These are phyloP conservation scores for Quercus tomentella DNA, from an alignment of 331 rosid species.

Conservation along the genomic window DNA sequence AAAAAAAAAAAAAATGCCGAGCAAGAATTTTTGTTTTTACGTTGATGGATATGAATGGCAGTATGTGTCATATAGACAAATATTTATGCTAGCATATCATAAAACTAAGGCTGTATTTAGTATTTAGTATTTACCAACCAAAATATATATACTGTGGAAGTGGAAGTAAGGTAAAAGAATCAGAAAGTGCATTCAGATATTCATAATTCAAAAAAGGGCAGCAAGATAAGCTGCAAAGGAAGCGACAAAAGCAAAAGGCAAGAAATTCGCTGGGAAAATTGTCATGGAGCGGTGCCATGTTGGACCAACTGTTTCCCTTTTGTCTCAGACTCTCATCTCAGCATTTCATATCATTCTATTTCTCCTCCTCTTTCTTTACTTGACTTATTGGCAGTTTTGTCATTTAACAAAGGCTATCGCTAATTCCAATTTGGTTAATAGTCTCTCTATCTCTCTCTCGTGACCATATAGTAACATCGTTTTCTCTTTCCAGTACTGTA, in stretches of 20 bases:
- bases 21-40: no score
- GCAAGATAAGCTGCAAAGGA: background rate
- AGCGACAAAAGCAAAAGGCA: background rate
- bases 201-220: background rate
- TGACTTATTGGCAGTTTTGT: constrained; percentile 1
- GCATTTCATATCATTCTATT: constrained; percentile 27
- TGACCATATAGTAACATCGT: constrained; percentile 20
- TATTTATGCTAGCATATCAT: no score
- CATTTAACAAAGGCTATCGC: constrained; percentile 4
- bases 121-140: no score
- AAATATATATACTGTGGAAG: no score
- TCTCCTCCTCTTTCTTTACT: background rate
- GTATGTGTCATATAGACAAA: no score
- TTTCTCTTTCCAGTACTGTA: constrained; percentile 21
- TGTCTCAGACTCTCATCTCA: background rate
- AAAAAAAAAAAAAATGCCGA: no score
- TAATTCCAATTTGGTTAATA: constrained; percentile 17
- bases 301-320: background rate
- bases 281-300: background rate
- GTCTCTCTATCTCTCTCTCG: constrained; percentile 7
- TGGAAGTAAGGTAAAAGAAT: no score
- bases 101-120: no score
- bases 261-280: background rate
- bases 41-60: no score
- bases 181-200: background rate